Conservation (phyloP, 2,329 filamentous ascomycete genomes). For the Ceratocystis huliohia region DNA sequence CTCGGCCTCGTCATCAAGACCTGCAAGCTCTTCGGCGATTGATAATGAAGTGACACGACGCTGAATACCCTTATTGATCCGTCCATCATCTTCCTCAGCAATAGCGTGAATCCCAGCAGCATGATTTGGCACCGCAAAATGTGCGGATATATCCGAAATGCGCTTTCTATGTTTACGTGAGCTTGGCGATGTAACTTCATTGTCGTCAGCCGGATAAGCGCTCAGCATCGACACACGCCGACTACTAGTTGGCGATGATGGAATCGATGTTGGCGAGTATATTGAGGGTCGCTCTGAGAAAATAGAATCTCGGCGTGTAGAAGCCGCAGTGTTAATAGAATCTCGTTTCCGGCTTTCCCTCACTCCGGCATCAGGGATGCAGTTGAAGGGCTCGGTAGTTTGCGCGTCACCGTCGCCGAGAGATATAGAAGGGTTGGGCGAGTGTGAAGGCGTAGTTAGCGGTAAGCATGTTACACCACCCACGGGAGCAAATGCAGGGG, state of each 20-base stretch:
- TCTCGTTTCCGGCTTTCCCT: conserved; percentile 16
- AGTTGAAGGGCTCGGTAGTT: conserved; percentile 37
- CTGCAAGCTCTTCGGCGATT: conserved; percentile 20
- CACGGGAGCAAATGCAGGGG: conserved; percentile 24
- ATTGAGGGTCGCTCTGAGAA: conserved; percentile 50
- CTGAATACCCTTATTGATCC: not conserved
- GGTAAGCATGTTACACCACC: conserved; percentile 2
- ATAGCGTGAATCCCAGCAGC: conserved; percentile 27
- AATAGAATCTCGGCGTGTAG: conserved; percentile 46
- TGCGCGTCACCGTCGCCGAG: conserved; percentile 12
- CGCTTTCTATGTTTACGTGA: conserved; percentile 16
- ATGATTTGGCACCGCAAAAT: conserved; percentile 18
- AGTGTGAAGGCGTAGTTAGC: conserved; percentile 13
- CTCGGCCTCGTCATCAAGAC: conserved; percentile 21
- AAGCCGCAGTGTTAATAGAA: conserved; percentile 27
- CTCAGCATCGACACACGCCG: conserved; percentile 18
- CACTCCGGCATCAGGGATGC: conserved; percentile 27
- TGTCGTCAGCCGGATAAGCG: not conserved
- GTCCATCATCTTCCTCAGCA: conserved; percentile 30
- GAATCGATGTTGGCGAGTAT: conserved; percentile 57
- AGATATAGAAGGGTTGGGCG: conserved; percentile 13
- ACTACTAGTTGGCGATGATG: conserved; percentile 64
- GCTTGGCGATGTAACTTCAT: conserved; percentile 18
- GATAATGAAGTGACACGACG: conserved; percentile 16
- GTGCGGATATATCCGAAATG: conserved; percentile 18